Percentiles rank a stretch among this genome's conserved stretches.
Conservation (phyloP, 345 rosid species). For the Angophora floribunda region DNA sequence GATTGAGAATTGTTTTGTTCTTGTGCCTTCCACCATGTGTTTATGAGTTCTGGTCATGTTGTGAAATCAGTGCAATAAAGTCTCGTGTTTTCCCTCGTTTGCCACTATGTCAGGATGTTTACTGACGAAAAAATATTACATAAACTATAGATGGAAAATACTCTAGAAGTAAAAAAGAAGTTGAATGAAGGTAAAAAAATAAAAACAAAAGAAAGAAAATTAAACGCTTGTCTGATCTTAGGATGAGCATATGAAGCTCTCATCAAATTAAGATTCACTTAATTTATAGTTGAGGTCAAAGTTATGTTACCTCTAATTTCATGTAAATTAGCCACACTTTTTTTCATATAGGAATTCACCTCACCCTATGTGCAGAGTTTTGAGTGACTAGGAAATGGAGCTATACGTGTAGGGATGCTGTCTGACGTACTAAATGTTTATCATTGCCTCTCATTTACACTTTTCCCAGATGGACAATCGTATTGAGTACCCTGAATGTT, state of each 20-base stretch:
- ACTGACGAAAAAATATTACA: neutral
- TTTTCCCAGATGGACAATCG: conserved; percentile 37
- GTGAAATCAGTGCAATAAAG: neutral
- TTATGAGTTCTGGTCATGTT: neutral
- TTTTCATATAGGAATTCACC: neutral
- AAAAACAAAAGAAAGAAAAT: neutral
- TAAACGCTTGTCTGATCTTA: neutral
- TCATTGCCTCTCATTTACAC: neutral
- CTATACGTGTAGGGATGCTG: neutral
- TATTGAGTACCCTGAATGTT: conserved; percentile 20
- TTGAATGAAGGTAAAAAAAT: neutral
- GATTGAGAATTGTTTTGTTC: neutral
- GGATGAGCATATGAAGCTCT: neutral
- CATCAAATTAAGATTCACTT: neutral
- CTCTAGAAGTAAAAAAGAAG: neutral
- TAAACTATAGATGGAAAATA: neutral
- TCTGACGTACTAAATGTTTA: neutral
- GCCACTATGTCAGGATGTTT: neutral
- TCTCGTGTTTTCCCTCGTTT: neutral
- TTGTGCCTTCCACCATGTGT: neutral
- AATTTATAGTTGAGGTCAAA: neutral
- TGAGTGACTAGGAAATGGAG: neutral
- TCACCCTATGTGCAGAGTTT: neutral
- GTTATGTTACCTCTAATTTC: neutral
- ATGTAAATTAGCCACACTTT: neutral